Evolutionary conservation across 306 rosid species (phyloP).

Genomic region (Fagus crenata): DNA sequence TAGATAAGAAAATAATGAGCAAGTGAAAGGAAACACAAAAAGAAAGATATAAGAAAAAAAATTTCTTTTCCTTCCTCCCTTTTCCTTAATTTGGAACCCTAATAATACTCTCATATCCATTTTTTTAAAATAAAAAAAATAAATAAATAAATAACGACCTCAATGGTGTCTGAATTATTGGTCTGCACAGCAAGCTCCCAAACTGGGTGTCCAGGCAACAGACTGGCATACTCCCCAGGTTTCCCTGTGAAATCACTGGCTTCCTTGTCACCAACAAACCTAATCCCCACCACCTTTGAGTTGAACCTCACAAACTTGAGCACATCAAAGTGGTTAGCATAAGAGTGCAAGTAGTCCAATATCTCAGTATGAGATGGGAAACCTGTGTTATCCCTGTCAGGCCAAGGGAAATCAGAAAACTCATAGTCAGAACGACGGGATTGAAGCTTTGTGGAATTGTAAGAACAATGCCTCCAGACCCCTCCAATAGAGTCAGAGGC

Average conservation of each 20-base stretch:
- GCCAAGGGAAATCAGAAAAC: slow-evolving; percentile 83
- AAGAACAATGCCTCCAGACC: slow-evolving; percentile 79
- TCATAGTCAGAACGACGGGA: slow-evolving; percentile 62
- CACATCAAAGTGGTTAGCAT: slow-evolving; percentile 65
- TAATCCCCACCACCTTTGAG: slow-evolving; percentile 60
- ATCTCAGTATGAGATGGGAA: slow-evolving; percentile 59
- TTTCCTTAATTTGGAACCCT: slow-evolving; percentile 23
- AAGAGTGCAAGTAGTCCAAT: slow-evolving; percentile 51
- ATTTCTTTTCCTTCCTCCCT: neutral
- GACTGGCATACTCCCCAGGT: slow-evolving; percentile 25
- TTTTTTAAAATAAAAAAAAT: neutral
- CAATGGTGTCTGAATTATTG: slow-evolving; percentile 43
- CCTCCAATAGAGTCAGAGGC: slow-evolving; percentile 78
- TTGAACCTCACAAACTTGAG: slow-evolving; percentile 55
- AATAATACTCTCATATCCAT: neutral
- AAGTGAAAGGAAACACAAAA: neutral
- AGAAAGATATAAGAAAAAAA: neutral
- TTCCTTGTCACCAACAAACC: slow-evolving; percentile 39
- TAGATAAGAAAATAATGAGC: no score
- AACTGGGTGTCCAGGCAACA: slow-evolving; percentile 40
- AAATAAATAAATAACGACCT: slow-evolving; percentile 48
- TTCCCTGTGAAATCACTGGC: slow-evolving; percentile 6
- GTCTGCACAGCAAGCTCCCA: slow-evolving; percentile 74
- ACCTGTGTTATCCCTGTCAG: slow-evolving; percentile 40
- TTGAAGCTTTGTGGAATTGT: slow-evolving; percentile 67